Evolutionary conservation across 139 green algal genomes (phyloP), one percentile per base, ranked within the genome.

Genomic region (Ettlia oleoabundans): DNA sequence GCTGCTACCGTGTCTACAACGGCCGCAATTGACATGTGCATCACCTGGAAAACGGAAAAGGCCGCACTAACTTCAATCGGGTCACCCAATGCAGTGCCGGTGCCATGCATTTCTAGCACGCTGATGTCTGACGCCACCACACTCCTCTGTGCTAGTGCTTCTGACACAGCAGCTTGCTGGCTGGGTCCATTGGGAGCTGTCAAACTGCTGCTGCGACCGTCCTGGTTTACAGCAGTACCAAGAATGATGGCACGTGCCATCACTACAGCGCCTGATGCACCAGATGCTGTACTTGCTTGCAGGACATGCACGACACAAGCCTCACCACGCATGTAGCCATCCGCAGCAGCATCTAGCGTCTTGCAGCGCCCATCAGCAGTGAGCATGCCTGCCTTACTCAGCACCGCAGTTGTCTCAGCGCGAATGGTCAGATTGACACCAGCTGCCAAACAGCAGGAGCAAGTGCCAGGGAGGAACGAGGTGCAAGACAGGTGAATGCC

Each of bases 181-280:
- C 91, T 89, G 8, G 93, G 94, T 1, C 95, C 95, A 73, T 95
- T 96, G 55, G 95, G 95, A 2, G 95, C 95, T 0, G 94, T 98
- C 22, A 98, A 87, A 62, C 83, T 88, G 85, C 89, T 95, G 83
- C 90, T 95, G 33, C 95, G 87, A 0, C 95, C 95, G 82, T 98
- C 95, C 86, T 98, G 95, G 85, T 97, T 97, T 26, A 97, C 93
- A 0, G 88, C 88, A 19, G 88, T 91, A 6, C 90, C 94, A 2
- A 71, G 22, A 30, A 96, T 38, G 0, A 93, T 21, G 6, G 88
- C 89, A 15, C 90, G 40, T 19, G 28, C 0, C 55, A 37, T 0
- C 53, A 22, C 24, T 26, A 0, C 0, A 41, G 37, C 21, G 2
- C n/a, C n/a, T 42, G n/a, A n/a, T n/a, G n/a, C 32, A 38, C 37